Conservation (phyloP, 129 eudicot genomes). For the Pseudognaphalium luteoalbum region DNA sequence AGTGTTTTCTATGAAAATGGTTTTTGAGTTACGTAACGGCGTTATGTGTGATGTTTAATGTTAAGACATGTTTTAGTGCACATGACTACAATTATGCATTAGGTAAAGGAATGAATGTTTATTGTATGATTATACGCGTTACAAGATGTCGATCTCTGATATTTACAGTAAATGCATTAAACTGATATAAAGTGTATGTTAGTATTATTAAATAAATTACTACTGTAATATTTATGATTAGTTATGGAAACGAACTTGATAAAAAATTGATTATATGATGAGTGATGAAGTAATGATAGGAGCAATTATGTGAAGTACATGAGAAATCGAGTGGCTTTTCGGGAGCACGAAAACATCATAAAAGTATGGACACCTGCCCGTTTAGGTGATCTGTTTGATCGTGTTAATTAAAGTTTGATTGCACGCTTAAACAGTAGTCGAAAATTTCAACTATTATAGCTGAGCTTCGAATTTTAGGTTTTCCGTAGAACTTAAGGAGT, state of each 20-base stretch:
- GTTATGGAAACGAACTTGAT: not conserved
- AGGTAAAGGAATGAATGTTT: conserved; percentile 17
- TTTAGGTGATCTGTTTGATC: not conserved
- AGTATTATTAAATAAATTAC: too few relatives aligned
- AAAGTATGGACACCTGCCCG: conserved; percentile 4
- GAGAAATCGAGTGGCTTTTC: conserved; percentile 3
- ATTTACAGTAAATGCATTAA: not conserved
- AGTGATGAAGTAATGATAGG: conserved; percentile 4
- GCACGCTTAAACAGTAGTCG: not conserved
- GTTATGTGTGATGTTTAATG: conserved; percentile 1
- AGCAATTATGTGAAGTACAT: not conserved
- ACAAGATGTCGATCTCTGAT: not conserved
- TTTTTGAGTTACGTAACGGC: conserved; percentile 11
- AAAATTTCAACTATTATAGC: not conserved
- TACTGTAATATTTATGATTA: not conserved
- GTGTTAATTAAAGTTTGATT: not conserved
- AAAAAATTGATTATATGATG: not conserved
- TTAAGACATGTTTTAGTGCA: conserved; percentile 28
- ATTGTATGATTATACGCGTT: not conserved
- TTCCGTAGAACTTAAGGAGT: not conserved
- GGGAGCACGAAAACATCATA: conserved; percentile 23
- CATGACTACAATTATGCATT: conserved; percentile 27
- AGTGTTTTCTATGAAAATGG: not conserved
- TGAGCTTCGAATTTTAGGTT: not conserved
- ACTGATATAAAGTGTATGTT: not conserved